Conservation (phyloP, 495 filamentous ascomycete species). For the Lasiosphaeriaceae sp. region DNA sequence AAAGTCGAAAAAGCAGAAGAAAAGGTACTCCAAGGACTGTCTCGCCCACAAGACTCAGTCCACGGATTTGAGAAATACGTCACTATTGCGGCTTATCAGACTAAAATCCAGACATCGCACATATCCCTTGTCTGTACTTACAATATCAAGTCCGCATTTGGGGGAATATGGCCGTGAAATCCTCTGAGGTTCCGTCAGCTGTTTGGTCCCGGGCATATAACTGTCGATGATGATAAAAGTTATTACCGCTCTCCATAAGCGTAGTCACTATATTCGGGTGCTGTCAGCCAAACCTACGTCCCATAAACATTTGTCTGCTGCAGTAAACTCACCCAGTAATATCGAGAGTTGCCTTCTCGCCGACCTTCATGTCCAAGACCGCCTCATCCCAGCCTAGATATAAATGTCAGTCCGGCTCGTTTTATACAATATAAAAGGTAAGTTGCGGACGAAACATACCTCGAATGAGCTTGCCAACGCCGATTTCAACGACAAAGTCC, state of each 20-base stretch:
- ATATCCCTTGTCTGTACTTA: slow-evolving; percentile 27
- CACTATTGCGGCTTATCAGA: slow-evolving; percentile 32
- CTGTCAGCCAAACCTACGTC: not conserved
- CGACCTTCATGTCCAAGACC: slow-evolving; percentile 71
- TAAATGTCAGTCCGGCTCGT: slow-evolving; percentile 10
- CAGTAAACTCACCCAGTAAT: slow-evolving; percentile 63
- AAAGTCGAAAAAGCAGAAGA: too few relatives aligned
- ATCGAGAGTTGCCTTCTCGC: slow-evolving; percentile 74
- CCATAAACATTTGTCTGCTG: not conserved
- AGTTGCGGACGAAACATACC: slow-evolving; percentile 38
- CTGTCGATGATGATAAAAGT: not conserved
- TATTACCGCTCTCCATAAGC: slow-evolving; percentile 72
- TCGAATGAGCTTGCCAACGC: slow-evolving; percentile 74
- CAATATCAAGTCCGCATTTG: slow-evolving; percentile 53
- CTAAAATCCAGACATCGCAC: not conserved
- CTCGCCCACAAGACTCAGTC: slow-evolving; percentile 15
- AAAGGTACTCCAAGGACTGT: too few relatives aligned
- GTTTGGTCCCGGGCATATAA: too few relatives aligned
- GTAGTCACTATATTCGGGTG: slow-evolving; percentile 58
- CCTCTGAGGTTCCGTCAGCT: slow-evolving; percentile 39
- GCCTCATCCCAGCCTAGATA: slow-evolving; percentile 79
- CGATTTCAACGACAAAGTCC: slow-evolving; percentile 65
- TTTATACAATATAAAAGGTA: not conserved
- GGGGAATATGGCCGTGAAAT: slow-evolving; percentile 61
- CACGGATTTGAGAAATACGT: slow-evolving; percentile 49